Base-by-base conservation (phyloP, 148 eudicot species). In the Nepenthes gracilis region DNA sequence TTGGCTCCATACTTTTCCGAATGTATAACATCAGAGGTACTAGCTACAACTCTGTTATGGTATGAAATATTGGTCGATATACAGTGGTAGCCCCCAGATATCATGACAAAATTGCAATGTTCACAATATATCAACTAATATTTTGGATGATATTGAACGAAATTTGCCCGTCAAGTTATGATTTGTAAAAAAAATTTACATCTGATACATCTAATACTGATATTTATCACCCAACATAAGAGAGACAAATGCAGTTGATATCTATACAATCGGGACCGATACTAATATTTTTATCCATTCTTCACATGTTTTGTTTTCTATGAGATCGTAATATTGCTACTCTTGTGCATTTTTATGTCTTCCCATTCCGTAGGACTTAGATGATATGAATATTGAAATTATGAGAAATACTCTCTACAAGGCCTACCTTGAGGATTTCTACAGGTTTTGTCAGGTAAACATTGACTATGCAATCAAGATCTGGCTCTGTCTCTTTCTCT, bases 311-410 rank as follows among this genome's bases (percentile, higher is more conserved):
- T 1, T 2, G 3, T 49, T 11, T 11, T 12, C 2, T 49, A n/a
- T 49, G 10, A 49, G 53, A n/a, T 49, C 53, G 6, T 6, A 49
- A n/a, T 2, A 55, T 35, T 55, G 35, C 11, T 49, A 59, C 33
- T 61, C 15, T 61, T 58, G 47, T 45, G 62, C 58, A 64, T 36
- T 11, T 57, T 63, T 63, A 11, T 49, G n/a, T 10, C 3, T 43
- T 59, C 35, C 33, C 23, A 23, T 23, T 64, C 33, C 59, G 47
- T 70, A 93, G 98, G 98, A 93, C 74, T 77, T 93, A 84, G 98
- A 93, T 79, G 98, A 93, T 74, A 93, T 93, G 98, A 93, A 93
- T 85, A 93, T 93, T 62, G 98, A 93, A 70, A 93, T 93, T 66
- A 93, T 93, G 98, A 82, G 98, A 78, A 93, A 93, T 71, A 88